These are phyloP conservation scores for Lanmaoa rubissima DNA, from an alignment of 768 basidiomycete species.

Conservation along the genomic window DNA sequence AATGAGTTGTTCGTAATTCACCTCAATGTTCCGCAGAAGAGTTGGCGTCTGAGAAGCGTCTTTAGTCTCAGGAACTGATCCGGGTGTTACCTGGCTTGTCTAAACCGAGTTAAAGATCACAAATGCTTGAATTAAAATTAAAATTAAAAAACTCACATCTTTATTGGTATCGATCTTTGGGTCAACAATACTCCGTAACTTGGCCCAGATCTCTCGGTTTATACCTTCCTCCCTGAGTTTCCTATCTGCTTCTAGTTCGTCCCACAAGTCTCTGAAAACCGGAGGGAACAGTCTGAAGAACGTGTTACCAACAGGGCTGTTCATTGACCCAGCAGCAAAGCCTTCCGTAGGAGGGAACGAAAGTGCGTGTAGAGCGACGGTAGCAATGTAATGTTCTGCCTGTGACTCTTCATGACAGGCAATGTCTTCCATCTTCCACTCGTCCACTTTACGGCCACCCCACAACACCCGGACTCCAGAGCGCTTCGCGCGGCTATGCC, in stretches of 20 bases:
- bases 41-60: conserved; percentile 4
- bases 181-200: conserved; percentile 60
- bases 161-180: conserved; percentile 46
- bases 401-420: conserved; percentile 77
- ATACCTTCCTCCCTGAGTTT: conserved; percentile 57
- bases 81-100: conserved; percentile 18
- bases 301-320: conserved; percentile 49
- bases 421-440: conserved; percentile 82
- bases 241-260: conserved; percentile 71
- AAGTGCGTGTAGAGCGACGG: conserved; percentile 78
- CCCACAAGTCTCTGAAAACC: conserved; percentile 87
- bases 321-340: conserved; percentile 53
- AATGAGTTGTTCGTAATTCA: conserved; percentile 50
- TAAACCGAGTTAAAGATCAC: conserved; percentile 9
- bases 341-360: conserved; percentile 63
- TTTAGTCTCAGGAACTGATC: conserved; percentile 20
- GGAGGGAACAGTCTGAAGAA: conserved; percentile 81
- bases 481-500: conserved; percentile 71
- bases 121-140: not conserved
- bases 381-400: conserved; percentile 89
- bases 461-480: conserved; percentile 72
- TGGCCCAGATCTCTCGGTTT: conserved; percentile 73
- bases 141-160: conserved; percentile 43
- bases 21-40: conserved; percentile 10
- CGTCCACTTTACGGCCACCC: conserved; percentile 55